phyloP scores from a whole-genome alignment of 2,329 filamentous ascomycete genomes.

The Fonsecaea erecta region DNA sequence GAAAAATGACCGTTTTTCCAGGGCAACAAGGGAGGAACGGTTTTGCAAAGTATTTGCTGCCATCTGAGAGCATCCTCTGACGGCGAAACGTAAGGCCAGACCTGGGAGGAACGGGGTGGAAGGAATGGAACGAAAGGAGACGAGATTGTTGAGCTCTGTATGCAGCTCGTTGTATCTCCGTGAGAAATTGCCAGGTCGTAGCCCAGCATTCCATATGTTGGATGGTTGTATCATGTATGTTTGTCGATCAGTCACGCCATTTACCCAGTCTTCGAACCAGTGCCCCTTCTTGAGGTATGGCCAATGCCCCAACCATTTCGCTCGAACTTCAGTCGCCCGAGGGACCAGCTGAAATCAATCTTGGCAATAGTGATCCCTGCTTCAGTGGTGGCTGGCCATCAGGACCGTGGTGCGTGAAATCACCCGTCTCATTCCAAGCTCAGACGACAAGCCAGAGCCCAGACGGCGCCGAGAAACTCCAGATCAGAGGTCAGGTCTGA shows the following conservation, averaged over 20 bases:
- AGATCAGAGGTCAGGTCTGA: background rate
- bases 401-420: conserved; percentile 7
- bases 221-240: background rate
- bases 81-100: too few relatives aligned
- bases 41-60: too few relatives aligned
- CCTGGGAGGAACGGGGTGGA: too few relatives aligned
- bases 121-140: too few relatives aligned
- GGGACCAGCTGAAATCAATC: background rate
- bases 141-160: too few relatives aligned
- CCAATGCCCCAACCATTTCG: background rate
- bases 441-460: conserved; percentile 7
- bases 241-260: background rate
- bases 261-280: background rate
- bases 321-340: background rate
- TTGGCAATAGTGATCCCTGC: background rate
- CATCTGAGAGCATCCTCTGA: too few relatives aligned
- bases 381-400: background rate
- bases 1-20: too few relatives aligned
- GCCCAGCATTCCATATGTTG: background rate
- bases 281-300: background rate
- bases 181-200: background rate
- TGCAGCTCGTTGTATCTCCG: background rate
- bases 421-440: conserved; percentile 25
- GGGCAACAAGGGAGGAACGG: too few relatives aligned
- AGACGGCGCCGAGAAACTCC: background rate